Base-by-base conservation (phyloP, 2,329 filamentous ascomycete genomes). In the Monosporascus sp. region DNA sequence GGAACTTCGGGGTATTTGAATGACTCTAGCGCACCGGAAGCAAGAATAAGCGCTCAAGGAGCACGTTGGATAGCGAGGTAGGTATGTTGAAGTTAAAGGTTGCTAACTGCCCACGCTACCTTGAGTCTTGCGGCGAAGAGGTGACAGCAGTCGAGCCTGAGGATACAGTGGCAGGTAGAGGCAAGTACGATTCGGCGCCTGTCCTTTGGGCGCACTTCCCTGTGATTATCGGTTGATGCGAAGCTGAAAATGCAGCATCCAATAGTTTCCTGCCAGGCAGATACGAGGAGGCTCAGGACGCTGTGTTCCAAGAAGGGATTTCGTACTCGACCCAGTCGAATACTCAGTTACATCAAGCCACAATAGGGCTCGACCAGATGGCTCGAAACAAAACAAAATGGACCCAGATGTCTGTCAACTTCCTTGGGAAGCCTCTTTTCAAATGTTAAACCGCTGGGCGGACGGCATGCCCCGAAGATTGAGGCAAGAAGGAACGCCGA, bases 1-100 rank as follows among this genome's bases (percentile, higher is more conserved):
- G 3, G 5, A 16, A 6, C 27, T 45, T 52, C n/a, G 44, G 37
- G 24, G 8, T 43, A 9, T 48, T 14, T 45, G 20, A 22, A 27
- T 35, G 11, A 5, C 19, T 14, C 20, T 27, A 22, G 20, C n/a
- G 19, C n/a, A 43, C 6, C 19, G 9, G 20, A 43, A 20, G 17
- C 40, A 57, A 41, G 48, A 57, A 57, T 49, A 49, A 48, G 47
- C 16, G 27, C 26, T 17, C 14, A 37, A 45, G n/a, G 17, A n/a
- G 19, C 17, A 24, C 8, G 19, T 5, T 5, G 37, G 4, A 31
- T 24, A 20, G 19, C 5, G 2, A 24, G 22, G 40, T 19, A 24
- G 8, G 40, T 43, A 43, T 20, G 40, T 11, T 43, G 19, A 43
- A 20, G 31, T 20, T 19, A 43, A 20, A 43, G 19, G 19, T 43